Base-by-base conservation (phyloP, 1,139 yeast species). In the Debaryomyces sp. region DNA sequence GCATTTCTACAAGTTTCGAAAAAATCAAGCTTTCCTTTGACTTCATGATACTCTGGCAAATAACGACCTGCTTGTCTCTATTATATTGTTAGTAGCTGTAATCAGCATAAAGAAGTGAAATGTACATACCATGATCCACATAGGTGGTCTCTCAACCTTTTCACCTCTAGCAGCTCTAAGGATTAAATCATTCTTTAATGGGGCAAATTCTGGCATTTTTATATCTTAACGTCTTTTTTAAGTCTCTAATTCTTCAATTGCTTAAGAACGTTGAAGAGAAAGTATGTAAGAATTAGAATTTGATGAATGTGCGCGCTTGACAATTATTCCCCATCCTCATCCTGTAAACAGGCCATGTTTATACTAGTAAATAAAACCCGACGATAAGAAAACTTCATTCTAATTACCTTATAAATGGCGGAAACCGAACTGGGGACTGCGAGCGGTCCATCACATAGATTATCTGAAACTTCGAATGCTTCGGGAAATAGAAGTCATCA, bases 1-100 rank as follows among this genome's bases (percentile, higher is more conserved):
- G 98, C 91, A 64, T 89, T 95, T 60, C 95, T 80, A 64, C 99
- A 95, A 12, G 94, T 85, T 63, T 90, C 96, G 64, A 94, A 94
- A 66, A 94, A 94, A 70, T 94, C 97, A 53, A 89, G 77, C n/a
- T 78, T 77, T 39, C 83, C 96, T 66, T 94, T 94, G 42, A 85
- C 97, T 64, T 84, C 81, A 65, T 92, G 97, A 67, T 94, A 94
- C 67, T 94, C 97, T 27, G 96, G 96, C 52, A 89, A 74, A 60
- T 89, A 89, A 49, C 96, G 75, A n/a, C 96, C 96, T 2, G 94
- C 95, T 73, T 87, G 95, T 68, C 95, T 81, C 84, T 78, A 50
- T 42, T 46, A 33, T 22, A n/a, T 10, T 13, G 41, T 41, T 41
- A 41, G 36, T 41, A 30, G 17, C 24, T 6, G 30, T 22, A 26